Conservation (phyloP, 257 asterid species). For the Linderniella brevidens region DNA sequence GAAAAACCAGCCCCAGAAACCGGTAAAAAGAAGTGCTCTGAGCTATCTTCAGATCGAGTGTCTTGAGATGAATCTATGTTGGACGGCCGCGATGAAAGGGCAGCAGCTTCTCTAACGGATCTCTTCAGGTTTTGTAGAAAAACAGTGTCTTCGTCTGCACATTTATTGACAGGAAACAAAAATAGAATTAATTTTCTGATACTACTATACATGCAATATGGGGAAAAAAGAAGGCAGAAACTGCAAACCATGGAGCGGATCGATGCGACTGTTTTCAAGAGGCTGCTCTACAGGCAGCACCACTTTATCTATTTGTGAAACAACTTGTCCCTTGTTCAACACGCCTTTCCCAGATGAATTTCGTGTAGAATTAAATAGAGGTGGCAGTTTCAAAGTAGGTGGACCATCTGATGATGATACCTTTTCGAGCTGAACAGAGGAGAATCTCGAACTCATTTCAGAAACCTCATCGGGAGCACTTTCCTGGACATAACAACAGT, state of each 20-base stretch:
- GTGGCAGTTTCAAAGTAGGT: conserved; percentile 83
- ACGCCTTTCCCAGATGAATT: conserved; percentile 78
- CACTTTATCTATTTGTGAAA: conserved; percentile 33
- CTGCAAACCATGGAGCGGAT: conserved; percentile 44
- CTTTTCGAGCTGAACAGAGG: conserved; percentile 72
- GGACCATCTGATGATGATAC: conserved; percentile 64
- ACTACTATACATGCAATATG: conserved; percentile 7
- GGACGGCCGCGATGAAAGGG: conserved; percentile 42
- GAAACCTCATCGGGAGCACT: conserved; percentile 46
- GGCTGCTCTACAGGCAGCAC: conserved; percentile 35
- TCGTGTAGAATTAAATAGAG: conserved; percentile 79
- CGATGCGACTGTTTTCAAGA: conserved; percentile 19
- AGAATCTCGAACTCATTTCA: conserved; percentile 60
- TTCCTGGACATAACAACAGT: conserved; percentile 36
- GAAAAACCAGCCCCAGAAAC: conserved; percentile 58
- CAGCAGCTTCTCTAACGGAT: conserved; percentile 98
- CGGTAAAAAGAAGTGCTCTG: conserved; percentile 84
- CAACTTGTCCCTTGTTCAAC: conserved; percentile 52
- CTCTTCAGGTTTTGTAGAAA: conserved; percentile 73
- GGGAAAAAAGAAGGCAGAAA: conserved; percentile 9
- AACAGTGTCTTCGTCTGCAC: conserved; percentile 57
- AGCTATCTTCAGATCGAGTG: conserved; percentile 71
- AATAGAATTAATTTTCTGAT: conserved; percentile 5
- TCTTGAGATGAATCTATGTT: conserved; percentile 61
- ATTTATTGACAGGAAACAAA: conserved; percentile 9